Evolutionary conservation across 2,329 filamentous ascomycete genomes (phyloP), one percentile per base, ranked within the genome.

Genomic region (Colletotrichum euphorbiae): DNA sequence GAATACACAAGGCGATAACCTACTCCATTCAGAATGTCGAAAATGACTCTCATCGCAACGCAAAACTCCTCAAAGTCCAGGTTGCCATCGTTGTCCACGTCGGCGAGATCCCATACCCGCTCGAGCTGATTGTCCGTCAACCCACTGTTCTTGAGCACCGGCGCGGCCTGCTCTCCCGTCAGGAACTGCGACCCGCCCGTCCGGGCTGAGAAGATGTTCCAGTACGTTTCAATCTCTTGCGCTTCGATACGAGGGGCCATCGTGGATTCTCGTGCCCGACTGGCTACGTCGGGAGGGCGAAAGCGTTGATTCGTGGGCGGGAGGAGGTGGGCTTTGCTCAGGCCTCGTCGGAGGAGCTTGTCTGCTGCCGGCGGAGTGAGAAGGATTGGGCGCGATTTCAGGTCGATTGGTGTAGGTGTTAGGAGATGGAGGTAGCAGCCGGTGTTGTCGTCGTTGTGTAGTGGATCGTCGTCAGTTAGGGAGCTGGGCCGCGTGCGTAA

Each of bases 31-130:
- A 99, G 90, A 72, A 98, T 84, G 79, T 99, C 96, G 80, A 98
- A 99, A 75, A 98, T 98, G 76, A 99, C 84, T 76, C 96, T 89
- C 96, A 99, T 99, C 43, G 94, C 96, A 67, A 99, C 96, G 80
- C 96, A 99, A 80, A 99, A 99, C 85, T 99, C 96, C 82, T 99
- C 96, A 83, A 99, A 99, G 81, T 99, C 96, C 62, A 99, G 85
- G 80, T 97, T 97, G 71, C 96, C 96, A 83, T 99, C 96, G 74
- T 94, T 94, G 81, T 99, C 96, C 70, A 99, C 93, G 78, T 99
- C 96, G 67, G 96, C 93, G 71, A 99, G 86, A 77, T 99, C 96
- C 96, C 96, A 99, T 71, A 99, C 93, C 74, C 90, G 89, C 82
- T 98, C 96, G n/a, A 99, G 90, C 82, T 99, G 95, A 76, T 87